Conservation (phyloP, 2,329 filamentous ascomycete species). For the Lachnellula arida region DNA sequence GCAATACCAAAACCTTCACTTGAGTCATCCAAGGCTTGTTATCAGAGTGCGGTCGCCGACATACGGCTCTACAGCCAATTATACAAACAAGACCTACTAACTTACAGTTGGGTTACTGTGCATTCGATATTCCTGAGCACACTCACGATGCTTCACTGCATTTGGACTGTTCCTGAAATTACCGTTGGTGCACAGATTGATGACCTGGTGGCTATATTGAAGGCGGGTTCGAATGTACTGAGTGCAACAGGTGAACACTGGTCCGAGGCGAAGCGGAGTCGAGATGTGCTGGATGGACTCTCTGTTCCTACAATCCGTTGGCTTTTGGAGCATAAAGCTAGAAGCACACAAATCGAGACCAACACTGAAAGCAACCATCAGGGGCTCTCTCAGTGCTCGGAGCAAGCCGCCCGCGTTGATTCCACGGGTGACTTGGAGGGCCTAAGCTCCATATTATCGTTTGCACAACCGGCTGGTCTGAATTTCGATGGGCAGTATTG, state of each 20-base stretch:
- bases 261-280: constrained; percentile 43
- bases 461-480: background rate
- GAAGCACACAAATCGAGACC: background rate
- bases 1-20: constrained; percentile 44
- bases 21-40: constrained; percentile 38
- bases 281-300: constrained; percentile 41
- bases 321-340: constrained; percentile 17
- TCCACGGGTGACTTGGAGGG: background rate
- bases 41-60: constrained; percentile 38
- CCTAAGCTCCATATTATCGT: background rate
- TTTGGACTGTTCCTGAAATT: constrained; percentile 42
- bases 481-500: background rate
- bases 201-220: constrained; percentile 38
- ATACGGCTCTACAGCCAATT: constrained; percentile 40
- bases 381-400: too few species aligned
- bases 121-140: constrained; percentile 45
- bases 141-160: constrained; percentile 47
- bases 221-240: constrained; percentile 41
- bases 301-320: constrained; percentile 31
- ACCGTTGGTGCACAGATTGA: constrained; percentile 36
- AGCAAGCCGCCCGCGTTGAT: background rate
- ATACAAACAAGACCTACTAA: constrained; percentile 41
- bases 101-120: constrained; percentile 45
- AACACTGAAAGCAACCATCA: background rate
- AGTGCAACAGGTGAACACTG: constrained; percentile 49